phyloP scores from a whole-genome alignment of 257 asterid species.

The Solanum tacnaense region DNA sequence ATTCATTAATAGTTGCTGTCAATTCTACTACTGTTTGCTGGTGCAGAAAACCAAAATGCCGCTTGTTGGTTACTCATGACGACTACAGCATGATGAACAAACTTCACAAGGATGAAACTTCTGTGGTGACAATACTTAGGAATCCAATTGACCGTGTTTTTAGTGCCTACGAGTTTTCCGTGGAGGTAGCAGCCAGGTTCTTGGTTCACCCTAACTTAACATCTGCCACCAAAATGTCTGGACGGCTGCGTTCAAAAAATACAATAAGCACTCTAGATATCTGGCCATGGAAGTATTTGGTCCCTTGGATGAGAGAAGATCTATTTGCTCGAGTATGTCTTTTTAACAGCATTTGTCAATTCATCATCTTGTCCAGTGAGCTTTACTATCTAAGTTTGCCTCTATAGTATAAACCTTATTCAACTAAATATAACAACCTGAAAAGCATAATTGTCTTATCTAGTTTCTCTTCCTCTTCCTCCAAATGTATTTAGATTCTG shows the following conservation, averaged over 20 bases:
- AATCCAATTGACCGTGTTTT: conserved; percentile 91
- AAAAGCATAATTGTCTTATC: not conserved
- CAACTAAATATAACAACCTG: not conserved
- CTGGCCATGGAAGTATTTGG: conserved; percentile 99
- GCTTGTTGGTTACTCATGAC: conserved; percentile 80
- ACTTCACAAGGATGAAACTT: conserved; percentile 68
- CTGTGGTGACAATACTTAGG: conserved; percentile 88
- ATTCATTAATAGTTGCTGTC: not conserved
- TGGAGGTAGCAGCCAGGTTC: conserved; percentile 96
- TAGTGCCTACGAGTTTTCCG: conserved; percentile 90
- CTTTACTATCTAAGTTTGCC: not conserved
- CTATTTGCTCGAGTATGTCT: conserved; percentile 82
- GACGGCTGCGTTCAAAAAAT: conserved; percentile 43
- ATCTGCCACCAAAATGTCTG: conserved; percentile 51
- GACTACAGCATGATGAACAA: conserved; percentile 86
- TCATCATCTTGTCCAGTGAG: not conserved
- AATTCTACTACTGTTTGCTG: conserved; percentile 10
- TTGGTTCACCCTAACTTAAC: conserved; percentile 87
- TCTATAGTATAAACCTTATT: not conserved
- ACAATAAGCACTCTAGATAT: conserved; percentile 84
- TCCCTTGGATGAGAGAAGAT: conserved; percentile 99
- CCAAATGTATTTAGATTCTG: not conserved
- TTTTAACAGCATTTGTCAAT: conserved; percentile 6
- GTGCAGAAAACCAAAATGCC: conserved; percentile 76
- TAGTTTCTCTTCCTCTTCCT: not conserved